Evolutionary conservation across 106 monocot genomes (phyloP).

Genomic region (Apostasia shenzhenica): DNA sequence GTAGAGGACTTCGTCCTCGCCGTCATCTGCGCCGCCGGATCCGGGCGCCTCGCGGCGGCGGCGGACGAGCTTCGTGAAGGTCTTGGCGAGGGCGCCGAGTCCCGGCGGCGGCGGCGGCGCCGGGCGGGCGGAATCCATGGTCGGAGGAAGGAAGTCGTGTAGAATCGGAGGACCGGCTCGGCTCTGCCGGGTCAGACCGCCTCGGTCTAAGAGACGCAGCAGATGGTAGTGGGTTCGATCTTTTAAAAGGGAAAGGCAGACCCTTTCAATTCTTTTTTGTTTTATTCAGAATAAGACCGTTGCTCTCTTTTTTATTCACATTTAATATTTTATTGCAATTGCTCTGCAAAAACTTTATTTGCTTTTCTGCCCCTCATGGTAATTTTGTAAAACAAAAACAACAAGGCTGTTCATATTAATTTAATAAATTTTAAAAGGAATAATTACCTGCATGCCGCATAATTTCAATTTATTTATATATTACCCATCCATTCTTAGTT

Average conservation of each 20-base stretch:
- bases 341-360: no score
- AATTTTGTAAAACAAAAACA: no score
- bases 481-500: no score
- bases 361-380: no score
- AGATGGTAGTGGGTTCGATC: background rate
- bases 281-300: background rate
- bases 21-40: background rate
- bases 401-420: no score
- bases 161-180: background rate
- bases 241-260: no score
- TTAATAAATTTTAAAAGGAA: no score
- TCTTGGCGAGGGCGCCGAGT: background rate
- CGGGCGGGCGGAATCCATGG: conserved; percentile 1
- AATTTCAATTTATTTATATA: no score
- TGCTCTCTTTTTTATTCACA: background rate
- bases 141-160: background rate
- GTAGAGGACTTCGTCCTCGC: background rate
- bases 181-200: background rate
- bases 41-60: conserved; percentile 2
- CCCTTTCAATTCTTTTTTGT: no score
- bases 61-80: conserved; percentile 22
- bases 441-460: no score
- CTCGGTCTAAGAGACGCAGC: background rate
- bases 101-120: background rate
- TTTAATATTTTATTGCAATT: no score